Conservation (phyloP, 805 yeast genomes). For the Nakazawaea pomicola region DNA sequence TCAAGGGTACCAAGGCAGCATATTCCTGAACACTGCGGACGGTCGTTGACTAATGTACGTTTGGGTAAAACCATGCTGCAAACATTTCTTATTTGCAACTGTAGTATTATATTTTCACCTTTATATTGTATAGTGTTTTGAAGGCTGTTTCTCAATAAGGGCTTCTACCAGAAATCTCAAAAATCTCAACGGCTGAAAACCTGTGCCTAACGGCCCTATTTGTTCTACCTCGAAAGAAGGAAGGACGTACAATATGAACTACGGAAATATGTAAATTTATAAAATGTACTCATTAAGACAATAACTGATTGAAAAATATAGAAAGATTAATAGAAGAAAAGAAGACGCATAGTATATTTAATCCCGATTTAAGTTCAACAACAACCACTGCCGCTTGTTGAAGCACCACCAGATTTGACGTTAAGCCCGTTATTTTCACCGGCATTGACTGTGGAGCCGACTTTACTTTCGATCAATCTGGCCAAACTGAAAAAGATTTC, state of each 20-base stretch:
- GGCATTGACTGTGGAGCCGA: constrained; percentile 35
- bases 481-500: constrained; percentile 90
- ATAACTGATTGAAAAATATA: too few species aligned
- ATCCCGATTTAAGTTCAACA: constrained; percentile 22
- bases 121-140: too few species aligned
- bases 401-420: constrained; percentile 28
- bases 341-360: background rate
- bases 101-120: too few species aligned
- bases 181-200: too few species aligned
- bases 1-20: constrained; percentile 74
- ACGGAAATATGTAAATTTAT: too few species aligned
- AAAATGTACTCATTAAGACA: too few species aligned
- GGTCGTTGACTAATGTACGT: constrained; percentile 89
- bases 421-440: constrained; percentile 30
- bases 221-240: too few species aligned
- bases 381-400: constrained; percentile 29
- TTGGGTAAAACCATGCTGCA: constrained; percentile 99
- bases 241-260: too few species aligned
- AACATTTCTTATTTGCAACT: constrained; percentile 45
- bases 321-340: background rate
- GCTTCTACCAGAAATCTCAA: too few species aligned
- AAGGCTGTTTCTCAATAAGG: too few species aligned
- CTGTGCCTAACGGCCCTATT: too few species aligned
- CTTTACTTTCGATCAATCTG: constrained; percentile 76
- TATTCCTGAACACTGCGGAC: constrained; percentile 99